phyloP scores from a whole-genome alignment of 2,329 filamentous ascomycete species.

The Ceratocystis colombiana region DNA sequence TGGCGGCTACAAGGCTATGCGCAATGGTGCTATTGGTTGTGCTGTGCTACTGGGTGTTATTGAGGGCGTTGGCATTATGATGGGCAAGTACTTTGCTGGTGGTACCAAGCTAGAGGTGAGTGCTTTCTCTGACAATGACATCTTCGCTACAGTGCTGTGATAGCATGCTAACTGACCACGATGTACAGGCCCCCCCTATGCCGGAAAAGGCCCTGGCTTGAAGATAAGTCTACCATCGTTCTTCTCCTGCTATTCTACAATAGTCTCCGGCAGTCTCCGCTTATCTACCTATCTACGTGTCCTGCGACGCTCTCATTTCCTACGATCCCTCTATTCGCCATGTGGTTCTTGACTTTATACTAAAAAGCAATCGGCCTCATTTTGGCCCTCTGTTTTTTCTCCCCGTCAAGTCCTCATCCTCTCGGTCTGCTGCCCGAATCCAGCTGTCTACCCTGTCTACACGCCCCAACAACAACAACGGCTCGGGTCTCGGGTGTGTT shows the following conservation, averaged over 20 bases:
- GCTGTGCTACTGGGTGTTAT: conserved; percentile 91
- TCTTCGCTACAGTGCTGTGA: conserved; percentile 28
- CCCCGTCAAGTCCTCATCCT: not conserved
- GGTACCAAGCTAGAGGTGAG: conserved; percentile 69
- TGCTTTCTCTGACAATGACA: not conserved
- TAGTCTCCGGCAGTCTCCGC: not conserved
- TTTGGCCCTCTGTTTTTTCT: not conserved
- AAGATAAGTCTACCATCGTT: not conserved
- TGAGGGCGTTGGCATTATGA: conserved; percentile 91
- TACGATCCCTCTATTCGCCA: not conserved
- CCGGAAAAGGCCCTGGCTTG: conserved; percentile 32
- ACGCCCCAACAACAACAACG: conserved; percentile 6
- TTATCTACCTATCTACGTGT: not conserved
- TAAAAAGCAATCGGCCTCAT: not conserved
- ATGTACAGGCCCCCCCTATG: conserved; percentile 31
- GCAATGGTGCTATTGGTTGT: conserved; percentile 94
- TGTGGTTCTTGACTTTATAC: not conserved
- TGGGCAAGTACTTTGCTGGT: conserved; percentile 87
- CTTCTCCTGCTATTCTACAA: not conserved
- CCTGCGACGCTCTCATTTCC: not conserved
- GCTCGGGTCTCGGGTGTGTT: not conserved
- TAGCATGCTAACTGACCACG: not conserved
- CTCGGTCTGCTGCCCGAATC: not conserved
- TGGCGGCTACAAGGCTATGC: conserved; percentile 81
- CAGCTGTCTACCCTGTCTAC: not conserved